phyloP scores from a whole-genome alignment of 495 filamentous ascomycete species.

The Entonaema liquescens region DNA sequence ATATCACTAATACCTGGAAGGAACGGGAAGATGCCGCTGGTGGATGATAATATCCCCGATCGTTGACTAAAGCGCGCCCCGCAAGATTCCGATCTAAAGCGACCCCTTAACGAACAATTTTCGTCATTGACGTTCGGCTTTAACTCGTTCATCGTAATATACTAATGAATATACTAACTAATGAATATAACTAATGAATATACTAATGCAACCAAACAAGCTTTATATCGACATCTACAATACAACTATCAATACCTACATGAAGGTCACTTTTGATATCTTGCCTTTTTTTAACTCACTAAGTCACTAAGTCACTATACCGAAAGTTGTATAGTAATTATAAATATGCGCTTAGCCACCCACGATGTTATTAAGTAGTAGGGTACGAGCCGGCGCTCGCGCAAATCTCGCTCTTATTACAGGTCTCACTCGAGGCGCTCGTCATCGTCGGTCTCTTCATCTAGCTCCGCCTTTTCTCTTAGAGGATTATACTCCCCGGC shows the following conservation, averaged over 20 bases:
- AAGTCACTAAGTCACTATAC: not conserved
- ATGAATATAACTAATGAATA: no score
- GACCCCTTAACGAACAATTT: constrained; percentile 16
- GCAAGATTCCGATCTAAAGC: constrained; percentile 22
- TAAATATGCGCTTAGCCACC: constrained; percentile 17
- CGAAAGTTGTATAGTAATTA: not conserved
- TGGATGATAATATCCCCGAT: constrained; percentile 2
- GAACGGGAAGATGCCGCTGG: not conserved
- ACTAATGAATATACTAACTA: no score
- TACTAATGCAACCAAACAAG: not conserved
- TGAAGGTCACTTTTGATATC: not conserved
- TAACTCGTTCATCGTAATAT: constrained; percentile 9
- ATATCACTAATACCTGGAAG: not conserved
- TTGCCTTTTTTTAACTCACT: not conserved
- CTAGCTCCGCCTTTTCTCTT: constrained; percentile 80
- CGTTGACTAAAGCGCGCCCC: constrained; percentile 18
- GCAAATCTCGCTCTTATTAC: not conserved
- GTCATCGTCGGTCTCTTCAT: constrained; percentile 56
- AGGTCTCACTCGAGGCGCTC: not conserved
- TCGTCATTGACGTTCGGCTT: constrained; percentile 28
- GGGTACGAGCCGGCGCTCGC: constrained; percentile 15
- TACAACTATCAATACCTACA: not conserved
- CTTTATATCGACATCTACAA: not conserved
- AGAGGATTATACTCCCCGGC: constrained; percentile 75
- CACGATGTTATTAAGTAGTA: constrained; percentile 42